Evolutionary conservation across 1,284 basidiomycete species (phyloP), one percentile per base, ranked within the genome.

Genomic region (Cerrena zonata): DNA sequence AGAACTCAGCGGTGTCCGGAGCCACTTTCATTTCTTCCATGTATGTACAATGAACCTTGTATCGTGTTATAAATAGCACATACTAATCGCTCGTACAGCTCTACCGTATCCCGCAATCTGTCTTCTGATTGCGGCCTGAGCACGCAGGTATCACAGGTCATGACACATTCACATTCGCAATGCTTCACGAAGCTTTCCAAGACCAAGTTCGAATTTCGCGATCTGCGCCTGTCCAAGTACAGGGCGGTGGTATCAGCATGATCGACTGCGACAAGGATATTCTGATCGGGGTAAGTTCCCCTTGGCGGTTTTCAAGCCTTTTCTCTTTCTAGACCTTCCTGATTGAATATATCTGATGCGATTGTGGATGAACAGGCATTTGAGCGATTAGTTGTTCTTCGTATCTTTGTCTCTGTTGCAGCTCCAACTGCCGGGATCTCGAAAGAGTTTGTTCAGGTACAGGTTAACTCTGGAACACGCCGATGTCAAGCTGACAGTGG

Each of bases 161-260:
- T 53, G 75, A 82, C 22, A 63, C 63, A 4, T 77, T 89, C 62
- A 91, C 83, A 2, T 91, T 91, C 61, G 88, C 89, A 62, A 86
- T 89, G 83, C 72, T 91, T 2, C 71, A 82, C 54, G 82, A 87
- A 44, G 69, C 72, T 18, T 86, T 89, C 63, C 75, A 76, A 26
- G 77, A 78, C 51, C 86, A 89, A 65, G 73, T 86, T 18, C 80
- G 82, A 22, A 74, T 79, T 18, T 85, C 85, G 3, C 72, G 73
- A 15, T 78, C 82, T 13, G 86, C 86, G 0, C 87, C 87, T 1
- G 78, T 89, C n/a, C 80, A 84, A 50, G 63, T 88, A 25, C 79
- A 80, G 48, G 85, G 86, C 2, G 82, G 80, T 2, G 79, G 80
- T 47, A 84, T 90, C 49, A 86, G 86, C 2, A 89, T 89, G 86